These are phyloP conservation scores for Phytophthora sojae DNA, from an alignment of 352 stramenopile species.

Conservation along the genomic window DNA sequence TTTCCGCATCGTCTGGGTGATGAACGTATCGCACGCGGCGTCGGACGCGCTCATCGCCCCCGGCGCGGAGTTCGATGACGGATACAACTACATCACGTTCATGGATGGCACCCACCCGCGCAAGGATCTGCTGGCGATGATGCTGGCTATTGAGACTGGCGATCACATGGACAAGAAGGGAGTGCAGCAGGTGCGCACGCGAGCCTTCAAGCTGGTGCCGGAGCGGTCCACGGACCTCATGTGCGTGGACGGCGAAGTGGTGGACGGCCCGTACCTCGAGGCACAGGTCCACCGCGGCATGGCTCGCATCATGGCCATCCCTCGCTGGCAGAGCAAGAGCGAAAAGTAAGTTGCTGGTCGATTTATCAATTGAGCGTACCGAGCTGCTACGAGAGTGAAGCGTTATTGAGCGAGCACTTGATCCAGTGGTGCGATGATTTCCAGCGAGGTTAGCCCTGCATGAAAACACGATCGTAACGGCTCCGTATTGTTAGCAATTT, in stretches of 20 bases:
- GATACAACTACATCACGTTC: constrained; percentile 69
- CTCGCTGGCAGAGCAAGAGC: constrained; percentile 23
- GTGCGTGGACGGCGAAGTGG: constrained; percentile 69
- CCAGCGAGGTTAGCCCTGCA: neutral
- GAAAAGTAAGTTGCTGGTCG: constrained; percentile 16
- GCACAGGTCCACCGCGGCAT: constrained; percentile 68
- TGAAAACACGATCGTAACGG: constrained; percentile 33
- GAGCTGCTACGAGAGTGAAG: neutral
- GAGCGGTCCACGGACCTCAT: constrained; percentile 53
- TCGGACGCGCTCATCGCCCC: constrained; percentile 61
- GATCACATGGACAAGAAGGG: constrained; percentile 52
- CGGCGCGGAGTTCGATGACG: constrained; percentile 58
- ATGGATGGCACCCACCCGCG: constrained; percentile 50
- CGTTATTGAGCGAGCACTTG: neutral
- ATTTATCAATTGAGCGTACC: neutral
- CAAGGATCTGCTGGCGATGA: constrained; percentile 50
- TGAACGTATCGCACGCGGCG: constrained; percentile 68
- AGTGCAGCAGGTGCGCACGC: constrained; percentile 57
- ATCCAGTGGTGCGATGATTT: constrained; percentile 3
- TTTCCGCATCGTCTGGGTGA: constrained; percentile 72
- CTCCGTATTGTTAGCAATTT: constrained; percentile 27
- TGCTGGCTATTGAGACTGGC: constrained; percentile 62
- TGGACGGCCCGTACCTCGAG: constrained; percentile 55
- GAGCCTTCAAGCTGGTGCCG: constrained; percentile 61
- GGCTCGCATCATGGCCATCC: constrained; percentile 55